Conservation (phyloP, 768 basidiomycete species). For the Boletus insuetus region DNA sequence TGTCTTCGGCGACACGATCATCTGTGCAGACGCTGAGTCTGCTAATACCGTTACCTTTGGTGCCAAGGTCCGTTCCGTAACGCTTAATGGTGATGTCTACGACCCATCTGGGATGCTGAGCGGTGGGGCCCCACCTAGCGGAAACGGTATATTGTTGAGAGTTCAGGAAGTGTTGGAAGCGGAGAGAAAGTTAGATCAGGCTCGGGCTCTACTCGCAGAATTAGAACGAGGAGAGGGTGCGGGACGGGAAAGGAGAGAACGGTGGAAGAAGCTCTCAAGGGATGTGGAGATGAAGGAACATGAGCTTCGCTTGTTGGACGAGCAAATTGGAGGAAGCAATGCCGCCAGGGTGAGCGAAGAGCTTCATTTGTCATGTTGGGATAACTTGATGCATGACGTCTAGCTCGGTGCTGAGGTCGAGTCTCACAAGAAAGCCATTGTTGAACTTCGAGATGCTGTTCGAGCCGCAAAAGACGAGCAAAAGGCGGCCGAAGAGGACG, state of each 20-base stretch:
- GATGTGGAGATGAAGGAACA: conserved; percentile 91
- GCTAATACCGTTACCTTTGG: conserved; percentile 89
- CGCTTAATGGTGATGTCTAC: conserved; percentile 92
- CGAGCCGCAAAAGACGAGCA: conserved; percentile 73
- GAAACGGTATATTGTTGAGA: conserved; percentile 70
- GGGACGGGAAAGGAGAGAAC: conserved; percentile 50
- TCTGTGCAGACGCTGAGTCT: conserved; percentile 84
- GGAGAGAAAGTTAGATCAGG: conserved; percentile 56
- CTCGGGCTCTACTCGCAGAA: conserved; percentile 42
- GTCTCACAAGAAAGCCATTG: conserved; percentile 60
- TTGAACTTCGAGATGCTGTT: conserved; percentile 54
- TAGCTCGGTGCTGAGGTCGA: conserved; percentile 84
- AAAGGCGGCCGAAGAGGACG: conserved; percentile 69
- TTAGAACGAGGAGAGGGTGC: conserved; percentile 56
- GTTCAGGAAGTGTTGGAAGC: conserved; percentile 79
- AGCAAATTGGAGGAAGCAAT: conserved; percentile 86
- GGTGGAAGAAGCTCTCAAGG: conserved; percentile 56
- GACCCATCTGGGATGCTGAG: conserved; percentile 93
- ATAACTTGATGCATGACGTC: background rate
- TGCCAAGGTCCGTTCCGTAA: conserved; percentile 73
- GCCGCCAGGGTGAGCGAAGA: conserved; percentile 69
- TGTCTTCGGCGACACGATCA: conserved; percentile 90
- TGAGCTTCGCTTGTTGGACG: conserved; percentile 75
- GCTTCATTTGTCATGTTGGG: background rate
- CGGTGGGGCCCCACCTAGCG: conserved; percentile 83